Evolutionary conservation across 1,139 yeast genomes (phyloP), one percentile per base, ranked within the genome.

Genomic region (Candida sp.): DNA sequence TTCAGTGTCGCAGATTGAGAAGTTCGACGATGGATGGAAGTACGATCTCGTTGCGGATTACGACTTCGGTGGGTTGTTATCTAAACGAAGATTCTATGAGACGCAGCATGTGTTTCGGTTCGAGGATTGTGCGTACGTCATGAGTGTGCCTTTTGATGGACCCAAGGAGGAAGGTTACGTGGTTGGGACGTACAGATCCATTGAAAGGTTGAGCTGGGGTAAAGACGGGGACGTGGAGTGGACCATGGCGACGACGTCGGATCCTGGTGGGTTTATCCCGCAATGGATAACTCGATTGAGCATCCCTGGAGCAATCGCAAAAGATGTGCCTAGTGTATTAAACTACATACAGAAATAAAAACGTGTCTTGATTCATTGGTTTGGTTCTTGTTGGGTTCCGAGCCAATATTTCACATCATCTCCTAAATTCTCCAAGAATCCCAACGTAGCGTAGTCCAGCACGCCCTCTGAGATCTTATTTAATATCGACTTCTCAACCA

Each of bases 221-320:
- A 70, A 78, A 42, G 64, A 66, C 31, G 2, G 2, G 17, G 74
- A 66, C 8, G 68, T 85, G 22, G 72, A 73, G 40, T 88, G 96
- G 96, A 61, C 70, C 6, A 85, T 87, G 90, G 81, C 84, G 17
- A 81, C 84, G 11, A 72, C 83, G 44, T 82, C 90, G 49, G 85
- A 81, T 51, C 86, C 92, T 1, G 84, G 87, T 27, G 96, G 96
- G 0, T 70, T 65, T 50, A 75, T 88, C 3, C 94, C 94, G 1
- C 69, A 78, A 42, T 86, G 86, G 83, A 51, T 88, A 25, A 87
- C 86, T 51, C 80, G 82, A 54, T 63, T 77, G 50, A 72, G 82
- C 44, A 77, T 87, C 49, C 79, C 84, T 2, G 73, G 76, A 22
- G 86, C 84, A 9, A 81, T 88, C 35, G 83, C 86, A 1, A 79